phyloP scores from a whole-genome alignment of 2,329 filamentous ascomycete genomes.

The Cordyceps militaris region DNA sequence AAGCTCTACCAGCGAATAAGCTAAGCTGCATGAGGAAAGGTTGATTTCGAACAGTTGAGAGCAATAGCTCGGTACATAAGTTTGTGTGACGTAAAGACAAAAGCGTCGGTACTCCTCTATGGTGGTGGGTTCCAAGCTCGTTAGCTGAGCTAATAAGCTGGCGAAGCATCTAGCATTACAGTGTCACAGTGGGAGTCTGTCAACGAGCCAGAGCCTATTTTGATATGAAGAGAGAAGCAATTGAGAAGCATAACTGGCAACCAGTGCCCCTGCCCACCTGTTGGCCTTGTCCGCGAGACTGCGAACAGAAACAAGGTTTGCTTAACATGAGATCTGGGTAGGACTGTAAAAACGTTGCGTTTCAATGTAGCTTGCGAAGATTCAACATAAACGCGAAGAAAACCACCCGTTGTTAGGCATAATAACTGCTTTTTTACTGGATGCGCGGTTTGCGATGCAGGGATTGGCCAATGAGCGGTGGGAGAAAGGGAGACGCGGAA shows the following conservation, averaged over 20 bases:
- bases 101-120: neutral
- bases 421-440: neutral
- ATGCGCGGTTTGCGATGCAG: neutral
- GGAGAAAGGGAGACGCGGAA: neutral
- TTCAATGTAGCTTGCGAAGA: too few species aligned
- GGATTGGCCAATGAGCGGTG: neutral
- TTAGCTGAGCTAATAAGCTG: neutral
- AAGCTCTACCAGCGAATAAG: too few species aligned
- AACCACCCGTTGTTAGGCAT: neutral
- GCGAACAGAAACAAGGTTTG: neutral
- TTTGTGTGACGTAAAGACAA: neutral
- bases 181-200: neutral
- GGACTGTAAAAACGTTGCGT: too few species aligned
- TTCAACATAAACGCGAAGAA: too few species aligned
- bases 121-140: neutral
- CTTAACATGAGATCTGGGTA: too few species aligned
- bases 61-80: neutral
- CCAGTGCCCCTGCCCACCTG: too few species aligned
- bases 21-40: slow-evolving; percentile 4
- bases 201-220: too few species aligned
- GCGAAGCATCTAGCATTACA: neutral
- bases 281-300: neutral
- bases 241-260: too few species aligned
- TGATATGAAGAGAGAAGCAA: too few species aligned
- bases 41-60: neutral